Evolutionary conservation across 345 rosid genomes (phyloP), one percentile per base, ranked within the genome.

Genomic region (Geranium rotundifolium): DNA sequence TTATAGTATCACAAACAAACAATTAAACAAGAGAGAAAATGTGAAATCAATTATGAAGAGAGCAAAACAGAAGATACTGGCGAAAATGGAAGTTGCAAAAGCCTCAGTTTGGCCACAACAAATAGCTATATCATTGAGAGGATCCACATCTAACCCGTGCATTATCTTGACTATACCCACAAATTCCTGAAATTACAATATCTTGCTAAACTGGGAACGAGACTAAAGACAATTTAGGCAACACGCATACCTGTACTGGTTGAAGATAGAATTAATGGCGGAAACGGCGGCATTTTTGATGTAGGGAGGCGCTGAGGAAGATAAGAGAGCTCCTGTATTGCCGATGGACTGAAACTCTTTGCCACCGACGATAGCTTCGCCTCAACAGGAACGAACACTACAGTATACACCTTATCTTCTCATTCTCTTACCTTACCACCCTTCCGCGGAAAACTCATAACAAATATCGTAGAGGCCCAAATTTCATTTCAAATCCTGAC

Each of bases 21-120:
- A 18, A 2, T 17, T 4, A 9, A 18, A 10, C 3, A 9, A 19
- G 7, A 3, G 14, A 18, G 27, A 30, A 2, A 34, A 29, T n/a
- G 19, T 15, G 50, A 31, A 46, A 0, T 39, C 17, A 15, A 13
- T 39, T 30, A 65, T 18, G 52, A 46, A 41, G 9, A 52, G 5
- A 23, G 29, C 19, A 20, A 20, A 54, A 57, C 34, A 63, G 50
- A 57, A 65, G 73, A 27, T 64, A 84, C 89, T 37, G 4, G 89
- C 71, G 57, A 85, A 82, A 6, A 73, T 52, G 2, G 85, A 73
- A 3, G 90, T 81, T 0, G 90, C 90, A 61, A 85, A 82, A 13
- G 90, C 90, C 81, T 82, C 90, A 10, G 85, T 73, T 74, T 82
- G 85, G 61, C 90, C 90, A 57, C 87, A 85, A 63, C 84, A 80